Base-by-base conservation (phyloP, 208 protist species). In the Trypanosoma boissoni region DNA sequence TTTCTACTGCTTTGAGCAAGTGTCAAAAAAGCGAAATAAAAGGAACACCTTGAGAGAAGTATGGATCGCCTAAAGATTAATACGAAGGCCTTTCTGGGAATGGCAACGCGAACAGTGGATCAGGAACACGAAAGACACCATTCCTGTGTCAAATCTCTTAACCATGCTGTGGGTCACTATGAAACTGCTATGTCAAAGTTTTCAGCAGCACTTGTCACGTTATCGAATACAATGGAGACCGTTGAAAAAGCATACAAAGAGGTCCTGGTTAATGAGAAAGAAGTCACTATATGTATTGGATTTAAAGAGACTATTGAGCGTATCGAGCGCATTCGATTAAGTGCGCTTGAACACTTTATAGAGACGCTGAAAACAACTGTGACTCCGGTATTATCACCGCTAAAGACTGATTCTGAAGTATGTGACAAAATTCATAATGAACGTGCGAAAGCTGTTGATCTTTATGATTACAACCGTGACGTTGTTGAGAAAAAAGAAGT, bases 401-500 rank as follows among this genome's bases (percentile, higher is more conserved):
- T 52, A 34, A 52, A 61, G 43, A 29, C 0, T 16, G 21, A 61
- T 21, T 61, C 28, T 42, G 43, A 61, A 7, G 12, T 27, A 6
- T 61, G 56, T 21, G 56, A 61, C 20, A 26, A 31, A 10, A 36
- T 61, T 52, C 56, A 61, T 61, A 52, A 12, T 51, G 56, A 61
- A 51, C 23, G 56, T 29, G 39, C 56, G 18, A 61, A 61, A 42
- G 56, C 43, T 41, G 43, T 61, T 49, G 56, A 61, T 61, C 51
- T 61, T 26, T 52, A 61, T 52, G 43, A 59, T 26, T 59, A 59
- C 32, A 34, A 59, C 29, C 54, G 54, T 26, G 54, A 61, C 51
- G 56, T 61, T 18, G 56, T 50, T 34, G 56, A 61, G 42, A 61
- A 52, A 42, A 61, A 61, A 42, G 56, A 61, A 21, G 56, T 61